A percentile compares a stretch with the other conserved stretches of the same genome.
Conservation (phyloP, 805 yeast genomes). For the Jamesozyma hellenica region DNA sequence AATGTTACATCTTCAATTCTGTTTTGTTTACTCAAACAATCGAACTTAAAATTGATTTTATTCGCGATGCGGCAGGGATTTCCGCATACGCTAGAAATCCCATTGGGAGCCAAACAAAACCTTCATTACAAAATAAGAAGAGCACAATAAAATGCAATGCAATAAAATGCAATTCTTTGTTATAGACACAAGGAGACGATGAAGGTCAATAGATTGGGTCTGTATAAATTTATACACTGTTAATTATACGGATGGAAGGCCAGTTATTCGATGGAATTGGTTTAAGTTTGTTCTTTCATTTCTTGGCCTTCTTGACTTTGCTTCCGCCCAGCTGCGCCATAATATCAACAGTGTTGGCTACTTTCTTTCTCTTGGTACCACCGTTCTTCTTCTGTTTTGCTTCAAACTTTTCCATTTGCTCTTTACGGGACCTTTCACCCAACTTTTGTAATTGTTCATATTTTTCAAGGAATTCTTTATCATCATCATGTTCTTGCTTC, state of each 20-base stretch:
- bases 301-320: conserved; percentile 2
- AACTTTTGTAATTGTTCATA: conserved; percentile 38
- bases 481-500: conserved; percentile 30
- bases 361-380: conserved; percentile 11
- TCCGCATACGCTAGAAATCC: too few species aligned
- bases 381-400: conserved; percentile 35
- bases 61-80: too few species aligned
- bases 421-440: conserved; percentile 65
- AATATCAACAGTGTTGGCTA: conserved; percentile 9
- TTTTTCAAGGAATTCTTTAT: conserved; percentile 44
- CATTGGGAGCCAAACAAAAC: too few species aligned
- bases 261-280: too few species aligned
- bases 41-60: neutral
- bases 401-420: conserved; percentile 55
- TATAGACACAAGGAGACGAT: too few species aligned
- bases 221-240: too few species aligned
- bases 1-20: neutral
- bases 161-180: too few species aligned
- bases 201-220: too few species aligned
- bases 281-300: too few species aligned
- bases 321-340: conserved; percentile 11
- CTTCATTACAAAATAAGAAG: too few species aligned
- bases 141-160: too few species aligned
- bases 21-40: neutral
- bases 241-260: too few species aligned